Conservation (phyloP, 2,329 filamentous ascomycete species). For the Cadophora luteo-olivacea region DNA sequence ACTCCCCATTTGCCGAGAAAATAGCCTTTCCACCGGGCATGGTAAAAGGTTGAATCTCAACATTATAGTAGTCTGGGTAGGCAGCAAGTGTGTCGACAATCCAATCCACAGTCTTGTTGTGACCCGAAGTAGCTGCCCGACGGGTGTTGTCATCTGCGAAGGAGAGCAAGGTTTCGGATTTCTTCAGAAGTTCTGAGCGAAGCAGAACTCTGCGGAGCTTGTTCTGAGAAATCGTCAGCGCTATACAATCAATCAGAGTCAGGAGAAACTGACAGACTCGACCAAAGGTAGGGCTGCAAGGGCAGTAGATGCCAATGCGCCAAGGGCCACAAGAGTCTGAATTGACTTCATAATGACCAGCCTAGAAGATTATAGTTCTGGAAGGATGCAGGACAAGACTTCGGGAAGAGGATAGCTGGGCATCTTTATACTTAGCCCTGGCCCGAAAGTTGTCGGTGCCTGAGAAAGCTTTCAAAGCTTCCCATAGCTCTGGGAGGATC, state of each 20-base stretch:
- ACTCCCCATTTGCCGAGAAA: conserved; percentile 21
- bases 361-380: background rate
- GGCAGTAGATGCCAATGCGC: conserved; percentile 7
- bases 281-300: conserved; percentile 23
- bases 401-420: background rate
- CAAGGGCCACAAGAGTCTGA: background rate
- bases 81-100: conserved; percentile 42
- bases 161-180: conserved; percentile 18
- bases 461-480: background rate
- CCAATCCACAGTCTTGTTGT: conserved; percentile 54
- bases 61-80: conserved; percentile 29
- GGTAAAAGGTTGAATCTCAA: conserved; percentile 25
- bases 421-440: background rate
- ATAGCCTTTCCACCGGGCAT: conserved; percentile 17
- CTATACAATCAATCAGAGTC: background rate
- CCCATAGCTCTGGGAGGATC: background rate
- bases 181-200: conserved; percentile 29
- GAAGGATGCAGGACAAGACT: background rate
- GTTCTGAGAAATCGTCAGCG: conserved; percentile 13
- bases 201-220: conserved; percentile 25
- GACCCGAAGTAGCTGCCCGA: conserved; percentile 21
- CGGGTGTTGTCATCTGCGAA: conserved; percentile 23
- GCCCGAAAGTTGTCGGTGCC: background rate
- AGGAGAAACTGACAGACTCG: conserved; percentile 21
- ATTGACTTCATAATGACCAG: conserved; percentile 8